These are phyloP conservation scores for Boletus subcaerulescens DNA, from an alignment of 768 basidiomycete genomes.

Conservation along the genomic window DNA sequence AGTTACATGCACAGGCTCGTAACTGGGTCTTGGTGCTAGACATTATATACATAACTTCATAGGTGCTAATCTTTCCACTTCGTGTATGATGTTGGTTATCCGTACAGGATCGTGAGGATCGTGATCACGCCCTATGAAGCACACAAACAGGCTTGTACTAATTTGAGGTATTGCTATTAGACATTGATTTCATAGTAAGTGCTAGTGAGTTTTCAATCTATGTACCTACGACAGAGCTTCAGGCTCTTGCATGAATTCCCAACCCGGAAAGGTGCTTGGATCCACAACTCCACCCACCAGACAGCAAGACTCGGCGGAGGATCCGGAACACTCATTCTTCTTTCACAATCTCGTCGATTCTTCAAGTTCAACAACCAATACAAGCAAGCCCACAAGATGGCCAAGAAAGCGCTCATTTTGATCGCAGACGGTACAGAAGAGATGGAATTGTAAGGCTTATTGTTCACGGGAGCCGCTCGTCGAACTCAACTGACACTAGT, in stretches of 20 bases:
- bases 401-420: constrained; percentile 56
- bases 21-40: no score
- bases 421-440: constrained; percentile 85
- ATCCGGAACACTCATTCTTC: not conserved
- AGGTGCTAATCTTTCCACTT: no score
- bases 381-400: constrained; percentile 9
- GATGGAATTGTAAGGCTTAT: constrained; percentile 64
- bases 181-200: no score
- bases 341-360: not conserved
- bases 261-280: not conserved
- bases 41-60: no score
- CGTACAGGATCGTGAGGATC: no score
- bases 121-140: no score
- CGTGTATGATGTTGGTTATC: no score
- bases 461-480: not conserved
- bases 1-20: no score
- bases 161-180: no score
- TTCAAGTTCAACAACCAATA: not conserved
- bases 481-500: not conserved
- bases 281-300: not conserved
- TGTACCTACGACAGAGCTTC: not conserved
- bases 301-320: not conserved
- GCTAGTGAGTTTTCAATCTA: not conserved
- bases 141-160: no score
- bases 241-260: not conserved